Evolutionary conservation across 768 basidiomycete species (phyloP).

Genomic region (Mycena pura): DNA sequence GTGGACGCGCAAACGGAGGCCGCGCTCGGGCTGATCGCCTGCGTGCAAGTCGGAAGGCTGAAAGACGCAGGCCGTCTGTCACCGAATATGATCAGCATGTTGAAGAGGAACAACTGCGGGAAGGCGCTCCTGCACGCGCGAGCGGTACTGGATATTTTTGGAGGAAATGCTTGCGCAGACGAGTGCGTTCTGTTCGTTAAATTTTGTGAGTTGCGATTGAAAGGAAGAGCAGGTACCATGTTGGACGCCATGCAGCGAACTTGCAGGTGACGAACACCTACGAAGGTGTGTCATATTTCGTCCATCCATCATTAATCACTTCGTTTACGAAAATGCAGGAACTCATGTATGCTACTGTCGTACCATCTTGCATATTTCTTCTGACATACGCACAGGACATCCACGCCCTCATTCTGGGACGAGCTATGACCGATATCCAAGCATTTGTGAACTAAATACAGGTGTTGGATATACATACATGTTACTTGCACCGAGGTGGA

Average conservation of each 20-base stretch:
- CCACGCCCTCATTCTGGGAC: conserved; percentile 91
- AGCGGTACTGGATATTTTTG: conserved; percentile 85
- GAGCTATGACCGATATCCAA: conserved; percentile 87
- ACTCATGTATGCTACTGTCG: conserved; percentile 57
- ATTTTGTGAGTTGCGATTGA: not conserved
- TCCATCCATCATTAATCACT: not conserved
- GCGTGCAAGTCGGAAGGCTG: conserved; percentile 82
- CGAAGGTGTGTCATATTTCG: conserved; percentile 62
- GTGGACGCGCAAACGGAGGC: conserved; percentile 92
- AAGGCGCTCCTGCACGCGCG: conserved; percentile 89
- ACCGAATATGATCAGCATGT: conserved; percentile 93
- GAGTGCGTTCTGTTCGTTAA: conserved; percentile 63
- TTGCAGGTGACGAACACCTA: conserved; percentile 96
- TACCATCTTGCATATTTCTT: not conserved
- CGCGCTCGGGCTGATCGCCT: conserved; percentile 77
- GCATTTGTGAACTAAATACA: conserved; percentile 73
- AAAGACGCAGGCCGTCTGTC: conserved; percentile 78
- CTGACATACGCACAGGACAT: conserved; percentile 65
- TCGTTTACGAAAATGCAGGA: conserved; percentile 41
- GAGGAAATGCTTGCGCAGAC: conserved; percentile 92
- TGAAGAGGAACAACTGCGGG: conserved; percentile 96
- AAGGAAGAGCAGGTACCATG: conserved; percentile 70
- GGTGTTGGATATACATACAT: too few relatives aligned
- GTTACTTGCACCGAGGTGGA: too few relatives aligned
- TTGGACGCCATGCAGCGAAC: conserved; percentile 94